These are phyloP conservation scores for Rhazya stricta DNA, from an alignment of 257 asterid genomes.

Conservation along the genomic window DNA sequence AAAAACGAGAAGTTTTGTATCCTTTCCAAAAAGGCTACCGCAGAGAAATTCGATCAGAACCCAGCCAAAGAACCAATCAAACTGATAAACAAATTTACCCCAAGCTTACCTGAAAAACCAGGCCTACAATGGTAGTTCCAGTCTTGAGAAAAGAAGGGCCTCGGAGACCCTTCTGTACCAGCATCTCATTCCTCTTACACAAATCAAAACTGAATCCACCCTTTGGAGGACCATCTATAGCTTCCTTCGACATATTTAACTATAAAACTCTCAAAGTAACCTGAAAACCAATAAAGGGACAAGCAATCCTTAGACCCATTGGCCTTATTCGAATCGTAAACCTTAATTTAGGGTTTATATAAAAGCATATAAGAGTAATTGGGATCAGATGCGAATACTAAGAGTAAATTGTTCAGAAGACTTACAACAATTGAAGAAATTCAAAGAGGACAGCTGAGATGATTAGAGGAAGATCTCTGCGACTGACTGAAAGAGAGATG, in stretches of 20 bases:
- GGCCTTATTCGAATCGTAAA: background rate
- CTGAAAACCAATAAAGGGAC: background rate
- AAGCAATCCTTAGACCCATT: background rate
- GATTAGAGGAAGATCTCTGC: background rate
- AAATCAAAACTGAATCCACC: conserved; percentile 85
- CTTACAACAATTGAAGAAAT: conserved; percentile 3
- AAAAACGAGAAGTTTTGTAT: too few relatives aligned
- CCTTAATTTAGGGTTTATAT: background rate
- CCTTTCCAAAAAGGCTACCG: background rate
- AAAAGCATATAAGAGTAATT: background rate
- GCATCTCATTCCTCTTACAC: conserved; percentile 85
- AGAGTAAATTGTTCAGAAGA: background rate
- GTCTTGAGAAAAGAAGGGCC: conserved; percentile 71
- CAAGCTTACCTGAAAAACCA: conserved; percentile 59
- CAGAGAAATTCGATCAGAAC: background rate
- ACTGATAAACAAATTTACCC: background rate
- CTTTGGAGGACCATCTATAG: conserved; percentile 30
- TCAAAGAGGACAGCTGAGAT: background rate
- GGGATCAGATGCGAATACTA: background rate
- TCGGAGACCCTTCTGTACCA: conserved; percentile 61
- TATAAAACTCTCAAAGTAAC: background rate
- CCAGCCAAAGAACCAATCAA: background rate
- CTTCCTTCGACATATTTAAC: conserved; percentile 21
- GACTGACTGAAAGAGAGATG: background rate
- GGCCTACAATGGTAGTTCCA: conserved; percentile 91